Evolutionary conservation across 306 rosid species (phyloP), one percentile per base, ranked within the genome.

Genomic region (Cicer pinnatifidum): DNA sequence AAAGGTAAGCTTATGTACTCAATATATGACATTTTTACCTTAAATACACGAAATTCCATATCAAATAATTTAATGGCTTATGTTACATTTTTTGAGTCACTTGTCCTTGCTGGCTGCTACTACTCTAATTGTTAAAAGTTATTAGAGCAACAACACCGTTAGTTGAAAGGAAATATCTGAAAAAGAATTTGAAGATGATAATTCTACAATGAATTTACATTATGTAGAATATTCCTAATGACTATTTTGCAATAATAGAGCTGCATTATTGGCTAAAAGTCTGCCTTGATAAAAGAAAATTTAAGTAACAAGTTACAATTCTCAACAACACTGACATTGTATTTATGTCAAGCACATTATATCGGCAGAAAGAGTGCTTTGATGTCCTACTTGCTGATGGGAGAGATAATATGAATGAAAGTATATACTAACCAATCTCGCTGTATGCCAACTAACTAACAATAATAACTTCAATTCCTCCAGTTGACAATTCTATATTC

Each of bases 381-480:
- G 11, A 7, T 60, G 19, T 47, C 52, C 43, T 47, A 64, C 50
- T 41, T 6, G 51, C 60, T 48, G 37, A n/a, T 13, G 39, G 70
- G 19, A 61, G 10, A 35, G 38, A 59, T 37, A 60, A 33, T 45
- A 47, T 11, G 71, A 71, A 53, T 39, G 50, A 15, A 35, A 35
- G 40, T 46, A 60, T 46, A 17, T 6, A 12, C 12, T 67, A 20
- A 61, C 51, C 37, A 62, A 38, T 74, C 58, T 16, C 37, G 45
- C 37, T 6, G 46, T 44, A 13, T 63, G 11, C 35, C 11, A 65
- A 64, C n/a, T 40, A 40, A 64, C 19, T 10, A 51, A 52, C 11
- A 64, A 45, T 11, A 71, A 71, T 71, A 71, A 39, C 65, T 57
- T 33, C 39, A 44, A 76, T 19, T 43, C 43, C 59, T 67, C 68